phyloP scores from a whole-genome alignment of 176 grass and related monocot species.

The Rhynchospora tenuis region DNA sequence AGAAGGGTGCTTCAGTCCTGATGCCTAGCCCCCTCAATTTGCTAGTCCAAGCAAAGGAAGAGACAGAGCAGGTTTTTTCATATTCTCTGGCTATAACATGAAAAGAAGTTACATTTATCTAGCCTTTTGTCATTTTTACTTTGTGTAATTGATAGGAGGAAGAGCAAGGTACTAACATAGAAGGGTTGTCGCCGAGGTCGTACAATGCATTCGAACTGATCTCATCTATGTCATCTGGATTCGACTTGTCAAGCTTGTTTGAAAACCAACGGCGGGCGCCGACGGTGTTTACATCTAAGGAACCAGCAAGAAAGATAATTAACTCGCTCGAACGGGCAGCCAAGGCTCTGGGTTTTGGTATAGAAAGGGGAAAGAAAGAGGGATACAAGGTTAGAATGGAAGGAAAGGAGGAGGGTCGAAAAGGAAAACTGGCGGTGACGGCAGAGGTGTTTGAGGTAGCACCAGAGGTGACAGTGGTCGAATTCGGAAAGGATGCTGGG shows the following conservation, averaged over 20 bases:
- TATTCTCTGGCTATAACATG: background rate
- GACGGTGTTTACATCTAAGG: conserved; percentile 70
- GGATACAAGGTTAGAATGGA: conserved; percentile 61
- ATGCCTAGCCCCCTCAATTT: conserved; percentile 3
- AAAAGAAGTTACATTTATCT: background rate
- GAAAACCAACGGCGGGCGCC: conserved; percentile 48
- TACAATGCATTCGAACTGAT: conserved; percentile 99
- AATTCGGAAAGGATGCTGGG: conserved; percentile 64
- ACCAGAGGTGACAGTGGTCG: conserved; percentile 50
- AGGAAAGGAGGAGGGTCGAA: conserved; percentile 27
- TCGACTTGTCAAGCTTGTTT: conserved; percentile 81
- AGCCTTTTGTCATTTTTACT: background rate
- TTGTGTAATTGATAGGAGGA: conserved; percentile 1
- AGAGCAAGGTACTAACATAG: background rate
- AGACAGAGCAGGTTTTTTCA: background rate
- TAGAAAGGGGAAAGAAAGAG: conserved; percentile 28
- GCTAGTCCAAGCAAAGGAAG: conserved; percentile 18
- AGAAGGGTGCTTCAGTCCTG: conserved; percentile 36
- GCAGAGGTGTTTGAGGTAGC: conserved; percentile 78
- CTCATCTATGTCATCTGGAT: conserved; percentile 91
- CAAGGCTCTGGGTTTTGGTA: conserved; percentile 37
- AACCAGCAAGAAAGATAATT: conserved; percentile 40
- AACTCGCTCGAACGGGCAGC: conserved; percentile 42
- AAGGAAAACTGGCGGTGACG: conserved; percentile 38
- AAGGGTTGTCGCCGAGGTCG: conserved; percentile 40